Percentiles rank a stretch among this genome's conserved stretches.
Evolutionary conservation across 2,329 filamentous ascomycete species (phyloP).

Genomic region (Fusarium multiceps): DNA sequence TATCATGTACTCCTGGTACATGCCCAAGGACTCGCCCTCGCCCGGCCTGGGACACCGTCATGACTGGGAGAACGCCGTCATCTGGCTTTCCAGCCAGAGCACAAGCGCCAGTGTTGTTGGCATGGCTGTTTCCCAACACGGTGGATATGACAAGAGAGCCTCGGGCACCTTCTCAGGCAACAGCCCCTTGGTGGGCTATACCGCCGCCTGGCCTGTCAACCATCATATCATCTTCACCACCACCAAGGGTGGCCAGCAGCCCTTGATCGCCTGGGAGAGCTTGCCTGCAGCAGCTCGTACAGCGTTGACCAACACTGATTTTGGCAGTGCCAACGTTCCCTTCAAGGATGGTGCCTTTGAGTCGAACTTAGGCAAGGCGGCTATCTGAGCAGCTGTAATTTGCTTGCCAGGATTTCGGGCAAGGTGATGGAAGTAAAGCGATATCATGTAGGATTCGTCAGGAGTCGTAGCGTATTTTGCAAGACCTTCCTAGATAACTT

Average conservation of each 20-base stretch:
- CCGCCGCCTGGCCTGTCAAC: constrained; percentile 47
- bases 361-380: constrained; percentile 37
- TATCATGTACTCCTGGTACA: constrained; percentile 60
- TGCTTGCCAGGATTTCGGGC: not conserved
- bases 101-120: constrained; percentile 47
- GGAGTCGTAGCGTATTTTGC: not conserved
- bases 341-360: constrained; percentile 52
- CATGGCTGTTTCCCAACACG: constrained; percentile 54
- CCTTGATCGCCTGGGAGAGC: constrained; percentile 59
- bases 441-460: not conserved
- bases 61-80: constrained; percentile 45
- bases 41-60: constrained; percentile 47
- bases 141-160: constrained; percentile 48
- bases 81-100: constrained; percentile 45
- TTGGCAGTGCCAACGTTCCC: constrained; percentile 57
- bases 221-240: constrained; percentile 54
- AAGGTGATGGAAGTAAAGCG: not conserved
- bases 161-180: constrained; percentile 43
- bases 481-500: not conserved
- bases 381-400: constrained; percentile 2
- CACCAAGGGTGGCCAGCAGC: constrained; percentile 54
- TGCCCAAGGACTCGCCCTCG: constrained; percentile 56
- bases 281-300: constrained; percentile 51
- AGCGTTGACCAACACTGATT: constrained; percentile 55
- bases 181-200: constrained; percentile 51